Evolutionary conservation across 2,329 filamentous ascomycete genomes (phyloP), one percentile per base, ranked within the genome.

Genomic region (Cercospora sp.): DNA sequence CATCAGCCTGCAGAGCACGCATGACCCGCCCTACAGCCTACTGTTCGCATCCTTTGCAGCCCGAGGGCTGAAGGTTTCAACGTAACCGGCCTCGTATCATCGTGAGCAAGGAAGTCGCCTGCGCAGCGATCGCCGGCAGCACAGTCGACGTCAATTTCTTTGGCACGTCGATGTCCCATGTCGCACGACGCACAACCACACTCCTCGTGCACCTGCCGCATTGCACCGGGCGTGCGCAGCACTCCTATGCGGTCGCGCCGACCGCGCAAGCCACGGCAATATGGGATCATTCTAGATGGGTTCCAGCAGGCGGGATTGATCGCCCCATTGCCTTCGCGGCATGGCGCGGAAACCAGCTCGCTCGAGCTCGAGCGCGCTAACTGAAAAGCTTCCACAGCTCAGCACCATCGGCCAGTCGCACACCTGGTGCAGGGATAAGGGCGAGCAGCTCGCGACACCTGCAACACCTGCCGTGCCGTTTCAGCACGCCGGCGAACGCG

Each of bases 341-440:
- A 5, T 39, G 36, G 13, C 36, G 36, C 33, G 33, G 26, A 28
- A 28, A 5, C 12, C 36, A 39, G 36, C 36, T 42, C 36, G 36
- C 36, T n/a, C 36, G 36, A 42, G 36, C 36, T n/a, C 36, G 36
- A 42, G 36, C 36, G 36, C 36, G 33, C 60, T 66, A 36, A 64
- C 62, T 67, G 63, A 61, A 67, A 68, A 71, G 63, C 63, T 69
- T 67, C 67, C 67, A 69, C 28, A 28, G 48, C 48, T 65, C 55
- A 3, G 55, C 28, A 18, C 30, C 23, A 10, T 13, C n/a, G 13
- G 26, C 30, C 28, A 42, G 30, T 42, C 23, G 51, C n/a, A 26
- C 20, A 33, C 30, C 55, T 36, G 48, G 31, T 63, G 67, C 69
- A 71, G 69, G 67, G 67, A 67, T 60, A 63, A 53, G 67, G 69